Evolutionary conservation across 768 basidiomycete genomes (phyloP).

Genomic region (Ramaria sp.): DNA sequence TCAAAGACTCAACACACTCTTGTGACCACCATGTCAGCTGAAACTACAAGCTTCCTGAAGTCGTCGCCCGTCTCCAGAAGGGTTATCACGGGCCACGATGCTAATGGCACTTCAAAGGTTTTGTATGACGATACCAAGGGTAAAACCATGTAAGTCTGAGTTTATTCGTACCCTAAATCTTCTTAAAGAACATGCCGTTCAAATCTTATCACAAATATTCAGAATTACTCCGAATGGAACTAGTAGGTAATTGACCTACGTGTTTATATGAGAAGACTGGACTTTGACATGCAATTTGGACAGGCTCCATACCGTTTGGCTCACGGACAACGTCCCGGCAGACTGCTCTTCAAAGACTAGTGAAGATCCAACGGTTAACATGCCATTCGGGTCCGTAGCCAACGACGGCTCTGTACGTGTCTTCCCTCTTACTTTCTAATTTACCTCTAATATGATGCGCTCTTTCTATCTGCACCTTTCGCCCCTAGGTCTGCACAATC

Average conservation of each 20-base stretch:
- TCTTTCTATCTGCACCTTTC: background rate
- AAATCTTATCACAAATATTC: background rate
- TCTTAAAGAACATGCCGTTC: background rate
- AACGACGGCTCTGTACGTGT: background rate
- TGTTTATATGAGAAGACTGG: no score
- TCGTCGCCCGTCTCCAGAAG: background rate
- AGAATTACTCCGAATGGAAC: background rate
- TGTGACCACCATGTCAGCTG: background rate
- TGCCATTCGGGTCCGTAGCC: background rate
- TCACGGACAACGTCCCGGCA: background rate
- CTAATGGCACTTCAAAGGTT: background rate
- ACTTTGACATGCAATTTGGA: background rate
- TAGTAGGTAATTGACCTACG: background rate
- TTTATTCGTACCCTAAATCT: background rate
- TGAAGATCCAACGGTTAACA: background rate
- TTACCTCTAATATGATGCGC: background rate
- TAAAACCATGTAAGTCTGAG: background rate
- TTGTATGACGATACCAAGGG: slow-evolving; percentile 1
- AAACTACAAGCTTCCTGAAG: background rate
- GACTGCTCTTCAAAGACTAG: background rate
- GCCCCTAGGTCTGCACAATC: background rate
- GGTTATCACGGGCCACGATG: background rate
- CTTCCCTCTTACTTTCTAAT: background rate
- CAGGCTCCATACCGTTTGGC: background rate
- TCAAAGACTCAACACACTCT: background rate